Evolutionary conservation across 2,329 filamentous ascomycete species (phyloP), one percentile per base, ranked within the genome.

Genomic region (Botrytis aclada): DNA sequence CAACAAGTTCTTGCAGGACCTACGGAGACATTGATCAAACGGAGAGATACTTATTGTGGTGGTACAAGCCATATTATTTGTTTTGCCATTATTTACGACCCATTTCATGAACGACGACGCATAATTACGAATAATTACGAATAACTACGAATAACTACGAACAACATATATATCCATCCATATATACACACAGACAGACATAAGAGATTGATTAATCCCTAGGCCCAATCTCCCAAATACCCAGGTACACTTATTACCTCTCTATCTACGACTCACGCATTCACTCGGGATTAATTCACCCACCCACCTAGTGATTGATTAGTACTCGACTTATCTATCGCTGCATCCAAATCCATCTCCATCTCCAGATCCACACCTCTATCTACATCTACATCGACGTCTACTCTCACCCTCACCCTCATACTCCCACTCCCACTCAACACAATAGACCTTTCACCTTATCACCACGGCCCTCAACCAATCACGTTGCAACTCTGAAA

Each of bases 1-100:
- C 61, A 63, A 22, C 61, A 43, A 63, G 25, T 20, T 63, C 61
- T 29, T 63, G 61, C 61, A 63, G 61, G 47, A 51, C 45, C 45
- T 29, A 37, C 60, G 7, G 34, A 32, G 7, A 61, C 34, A 25
- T n/a, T 25, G 8, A 37, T 41, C n/a, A 3, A 3, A 34, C 56
- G 58, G 58, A 61, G 34, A 63, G 61, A 29, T 8, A 43, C 34
- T 20, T 62, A 18, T 62, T 41, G 37, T 22, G 60, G 41, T 41
- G 60, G 60, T 29, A 29, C 37, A 43, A 25, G 41, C 29, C 25
- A 63, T 20, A 20, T 22, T n/a, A n/a, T n/a, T n/a, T 47, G 7
- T 37, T 60, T 34, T 6, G 5, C 29, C 16, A 60, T 58, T 58
- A 61, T 61, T 37, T 37, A 61, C 58, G 58, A 61, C 58, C 18